Evolutionary conservation across 164 flowering plant species (phyloP).

Genomic region (Litsea cubeba): DNA sequence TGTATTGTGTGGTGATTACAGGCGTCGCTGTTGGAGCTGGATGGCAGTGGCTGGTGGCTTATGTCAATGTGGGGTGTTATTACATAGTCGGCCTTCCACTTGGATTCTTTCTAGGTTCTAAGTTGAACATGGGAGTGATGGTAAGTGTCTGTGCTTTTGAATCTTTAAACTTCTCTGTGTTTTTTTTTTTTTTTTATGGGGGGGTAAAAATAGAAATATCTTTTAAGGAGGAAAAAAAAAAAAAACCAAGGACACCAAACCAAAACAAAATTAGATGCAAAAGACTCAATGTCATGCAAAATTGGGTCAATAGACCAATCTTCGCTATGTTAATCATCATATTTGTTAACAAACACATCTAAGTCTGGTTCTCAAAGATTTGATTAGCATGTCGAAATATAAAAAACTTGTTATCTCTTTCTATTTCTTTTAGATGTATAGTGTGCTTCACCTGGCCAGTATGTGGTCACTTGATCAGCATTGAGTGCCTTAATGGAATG

Average conservation of each 20-base stretch:
- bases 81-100: conserved; percentile 32
- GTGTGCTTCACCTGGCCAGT: background rate
- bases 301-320: background rate
- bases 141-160: conserved; percentile 2
- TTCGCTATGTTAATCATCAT: background rate
- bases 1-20: conserved; percentile 8
- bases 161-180: background rate
- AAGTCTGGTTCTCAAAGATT: background rate
- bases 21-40: conserved; percentile 40
- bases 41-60: conserved; percentile 36
- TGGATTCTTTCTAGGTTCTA: conserved; percentile 27
- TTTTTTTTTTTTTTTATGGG: background rate
- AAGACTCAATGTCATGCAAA: too few relatives aligned
- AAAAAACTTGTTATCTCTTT: background rate
- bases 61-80: conserved; percentile 29
- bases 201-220: background rate
- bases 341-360: background rate
- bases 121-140: conserved; percentile 25
- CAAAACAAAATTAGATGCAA: too few relatives aligned
- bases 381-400: too few relatives aligned
- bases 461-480: background rate
- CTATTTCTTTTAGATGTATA: background rate
- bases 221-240: too few relatives aligned
- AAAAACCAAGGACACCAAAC: too few relatives aligned
- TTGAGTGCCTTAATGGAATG: background rate